Percentiles rank a stretch among this genome's conserved stretches.
phyloP scores from a whole-genome alignment of 2,329 filamentous ascomycete genomes.

The Paecilomyces dactylethromorphus region DNA sequence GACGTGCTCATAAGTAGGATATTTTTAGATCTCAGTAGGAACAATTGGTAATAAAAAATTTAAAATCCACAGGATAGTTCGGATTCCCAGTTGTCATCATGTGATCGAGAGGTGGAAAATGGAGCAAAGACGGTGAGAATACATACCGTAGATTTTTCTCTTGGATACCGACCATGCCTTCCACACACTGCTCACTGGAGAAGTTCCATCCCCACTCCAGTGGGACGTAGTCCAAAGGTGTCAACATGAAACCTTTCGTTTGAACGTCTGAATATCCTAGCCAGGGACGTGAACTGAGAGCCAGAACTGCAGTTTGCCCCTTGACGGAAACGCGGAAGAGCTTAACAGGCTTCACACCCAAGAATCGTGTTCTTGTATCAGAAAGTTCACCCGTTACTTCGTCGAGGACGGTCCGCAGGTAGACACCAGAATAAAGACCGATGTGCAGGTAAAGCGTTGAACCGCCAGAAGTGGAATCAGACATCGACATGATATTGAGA shows the following conservation, averaged over 20 bases:
- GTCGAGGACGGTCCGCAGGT: conserved; percentile 88
- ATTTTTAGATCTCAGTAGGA: conserved; percentile 71
- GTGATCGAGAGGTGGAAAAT: conserved; percentile 29
- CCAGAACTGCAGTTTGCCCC: conserved; percentile 76
- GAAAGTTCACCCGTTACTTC: conserved; percentile 93
- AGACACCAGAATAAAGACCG: conserved; percentile 89
- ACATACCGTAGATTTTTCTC: conserved; percentile 77
- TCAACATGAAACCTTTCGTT: conserved; percentile 83
- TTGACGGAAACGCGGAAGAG: conserved; percentile 88
- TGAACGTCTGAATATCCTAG: conserved; percentile 86
- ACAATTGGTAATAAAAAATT: conserved; percentile 70
- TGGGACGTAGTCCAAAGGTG: conserved; percentile 78
- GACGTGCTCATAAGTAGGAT: conserved; percentile 2
- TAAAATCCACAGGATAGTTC: conserved; percentile 40
- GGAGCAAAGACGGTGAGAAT: conserved; percentile 6
- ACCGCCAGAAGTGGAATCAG: conserved; percentile 83
- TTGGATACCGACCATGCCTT: conserved; percentile 91
- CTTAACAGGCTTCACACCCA: conserved; percentile 83
- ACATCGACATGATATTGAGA: conserved; percentile 89
- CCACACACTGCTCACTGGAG: conserved; percentile 85
- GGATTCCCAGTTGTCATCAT: conserved; percentile 37
- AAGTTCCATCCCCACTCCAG: conserved; percentile 97
- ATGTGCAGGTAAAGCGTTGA: conserved; percentile 92
- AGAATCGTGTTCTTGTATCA: conserved; percentile 88
- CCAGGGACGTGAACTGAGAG: conserved; percentile 91